Evolutionary conservation across 176 grass and related monocot species (phyloP), one percentile per base, ranked within the genome.

Genomic region (Themeda triandra): DNA sequence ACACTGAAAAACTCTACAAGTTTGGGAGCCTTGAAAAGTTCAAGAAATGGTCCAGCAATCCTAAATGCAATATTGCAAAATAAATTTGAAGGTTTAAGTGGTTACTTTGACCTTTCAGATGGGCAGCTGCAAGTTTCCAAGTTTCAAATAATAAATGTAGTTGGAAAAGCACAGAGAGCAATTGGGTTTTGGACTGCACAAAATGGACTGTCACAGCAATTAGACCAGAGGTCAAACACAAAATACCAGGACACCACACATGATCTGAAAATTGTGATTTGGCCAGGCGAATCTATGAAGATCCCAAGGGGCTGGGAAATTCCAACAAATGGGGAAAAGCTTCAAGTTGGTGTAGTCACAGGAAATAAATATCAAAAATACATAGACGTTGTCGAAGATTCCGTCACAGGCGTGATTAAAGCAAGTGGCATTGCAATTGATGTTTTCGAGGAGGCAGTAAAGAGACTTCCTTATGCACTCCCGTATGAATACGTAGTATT

Each of bases 71-170:
- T 90, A 40, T 37, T 85, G 29, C 59, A 75, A 21, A 86, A 84
- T 19, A 88, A 69, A 62, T 92, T 92, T 70, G 54, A 41, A 78
- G 93, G 93, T 13, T 41, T 90, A 41, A 77, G 88, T 87, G 88
- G 88, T 8, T 27, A 92, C 10, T 85, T 92, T 71, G 36, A 87
- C 75, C 79, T 95, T 69, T 48, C 51, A 82, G 40, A 87, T 59
- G 70, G 88, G n/a, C 80, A 92, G 27, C 78, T 92, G 71, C 65
- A 89, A 42, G 68, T 45, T 41, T 91, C 83, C 0, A 44, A 8
- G 6, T 93, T 93, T 31, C 78, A 83, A 37, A 84, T 94, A 86
- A 87, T 94, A 59, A 94, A 94, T 86, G 63, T 94, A 32, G 58
- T 87, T 10, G 80, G 83, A 24, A 63, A 41, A 66, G 31, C 42